Conservation (phyloP, 441 rosid genomes). For the Corymbia citriodora region DNA sequence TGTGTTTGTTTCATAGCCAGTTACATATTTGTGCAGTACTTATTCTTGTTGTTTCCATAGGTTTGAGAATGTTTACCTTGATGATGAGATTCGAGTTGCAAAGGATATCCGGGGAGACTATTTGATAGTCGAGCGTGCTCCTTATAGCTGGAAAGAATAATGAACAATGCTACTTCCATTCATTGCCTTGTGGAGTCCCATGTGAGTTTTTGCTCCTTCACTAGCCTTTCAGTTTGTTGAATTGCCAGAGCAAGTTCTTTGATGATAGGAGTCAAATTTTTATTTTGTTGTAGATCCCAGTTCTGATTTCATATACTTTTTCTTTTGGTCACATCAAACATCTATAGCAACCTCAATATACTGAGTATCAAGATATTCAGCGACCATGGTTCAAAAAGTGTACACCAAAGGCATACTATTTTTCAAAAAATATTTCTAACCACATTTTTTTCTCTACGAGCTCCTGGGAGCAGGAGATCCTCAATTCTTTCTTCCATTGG, state of each 20-base stretch:
- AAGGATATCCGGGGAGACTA: slow-evolving; percentile 92
- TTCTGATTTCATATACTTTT: not conserved
- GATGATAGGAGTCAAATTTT: not conserved
- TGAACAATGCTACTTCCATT: not conserved
- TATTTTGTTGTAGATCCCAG: not conserved
- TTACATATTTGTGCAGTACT: not conserved
- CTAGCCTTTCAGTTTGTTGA: not conserved
- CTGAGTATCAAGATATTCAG: not conserved
- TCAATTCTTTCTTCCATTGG: not conserved
- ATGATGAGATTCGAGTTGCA: slow-evolving; percentile 77
- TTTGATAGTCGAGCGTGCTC: slow-evolving; percentile 75
- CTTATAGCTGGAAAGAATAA: slow-evolving; percentile 66
- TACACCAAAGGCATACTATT: not conserved
- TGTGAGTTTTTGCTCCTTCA: not conserved
- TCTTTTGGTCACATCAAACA: not conserved
- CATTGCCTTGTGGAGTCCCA: not conserved
- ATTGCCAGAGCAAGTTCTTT: not conserved
- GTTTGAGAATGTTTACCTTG: slow-evolving; percentile 80
- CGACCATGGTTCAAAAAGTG: not conserved
- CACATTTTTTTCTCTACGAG: not conserved
- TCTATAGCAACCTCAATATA: not conserved
- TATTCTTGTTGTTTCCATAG: slow-evolving; percentile 18
- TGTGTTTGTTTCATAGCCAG: not conserved
- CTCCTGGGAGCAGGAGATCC: not conserved
- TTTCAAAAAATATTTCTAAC: not conserved